Conservation (phyloP, 2,329 filamentous ascomycete genomes). For the Zasmidium cellare region DNA sequence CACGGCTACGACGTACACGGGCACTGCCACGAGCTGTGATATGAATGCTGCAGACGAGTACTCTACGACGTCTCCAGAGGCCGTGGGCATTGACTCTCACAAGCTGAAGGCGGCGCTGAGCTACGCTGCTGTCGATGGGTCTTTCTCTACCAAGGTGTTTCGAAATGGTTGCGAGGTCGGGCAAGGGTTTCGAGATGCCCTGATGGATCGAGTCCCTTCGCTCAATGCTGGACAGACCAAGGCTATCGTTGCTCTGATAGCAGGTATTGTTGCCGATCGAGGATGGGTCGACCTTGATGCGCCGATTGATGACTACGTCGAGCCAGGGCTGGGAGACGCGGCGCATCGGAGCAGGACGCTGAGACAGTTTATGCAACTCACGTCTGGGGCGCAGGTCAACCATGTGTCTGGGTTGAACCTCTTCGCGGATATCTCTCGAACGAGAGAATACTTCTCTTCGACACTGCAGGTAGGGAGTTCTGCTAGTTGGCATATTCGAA, state of each 20-base stretch:
- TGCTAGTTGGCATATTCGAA: no score
- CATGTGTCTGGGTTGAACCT: background rate
- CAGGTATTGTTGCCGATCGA: slow-evolving; percentile 1
- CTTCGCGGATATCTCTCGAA: background rate
- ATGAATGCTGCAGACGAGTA: background rate
- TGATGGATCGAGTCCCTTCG: background rate
- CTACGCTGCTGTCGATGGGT: background rate
- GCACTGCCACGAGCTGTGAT: background rate
- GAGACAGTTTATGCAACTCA: slow-evolving; percentile 3
- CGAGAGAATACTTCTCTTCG: slow-evolving; percentile 1
- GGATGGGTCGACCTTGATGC: background rate
- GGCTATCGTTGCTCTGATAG: background rate
- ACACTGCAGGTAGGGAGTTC: background rate
- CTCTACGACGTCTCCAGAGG: background rate
- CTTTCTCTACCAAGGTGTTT: background rate
- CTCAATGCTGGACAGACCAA: slow-evolving; percentile 3
- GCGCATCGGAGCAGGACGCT: background rate
- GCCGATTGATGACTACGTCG: slow-evolving; percentile 1
- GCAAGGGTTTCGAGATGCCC: background rate
- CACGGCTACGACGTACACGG: background rate
- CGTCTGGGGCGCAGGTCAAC: background rate
- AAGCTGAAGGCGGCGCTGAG: background rate
- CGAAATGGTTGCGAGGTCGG: background rate
- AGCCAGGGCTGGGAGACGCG: background rate
- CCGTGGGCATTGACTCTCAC: background rate